phyloP scores from a whole-genome alignment of 2,329 filamentous ascomycete species.

The Paecilomyces sp. region DNA sequence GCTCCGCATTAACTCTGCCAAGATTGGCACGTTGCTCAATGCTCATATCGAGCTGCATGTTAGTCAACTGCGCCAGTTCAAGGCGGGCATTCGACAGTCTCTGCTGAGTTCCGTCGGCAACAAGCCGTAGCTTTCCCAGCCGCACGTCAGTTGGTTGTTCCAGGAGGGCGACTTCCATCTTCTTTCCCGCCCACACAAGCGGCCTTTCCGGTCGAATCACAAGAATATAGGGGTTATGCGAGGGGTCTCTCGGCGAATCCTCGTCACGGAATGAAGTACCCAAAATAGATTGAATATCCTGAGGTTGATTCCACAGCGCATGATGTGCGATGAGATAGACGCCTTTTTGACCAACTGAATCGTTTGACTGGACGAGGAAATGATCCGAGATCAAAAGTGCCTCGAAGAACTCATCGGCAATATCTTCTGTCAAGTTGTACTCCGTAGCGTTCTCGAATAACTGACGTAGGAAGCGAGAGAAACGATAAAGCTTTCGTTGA shows the following conservation, averaged over 20 bases:
- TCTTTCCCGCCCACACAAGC: conserved; percentile 74
- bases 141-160: conserved; percentile 81
- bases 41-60: conserved; percentile 77
- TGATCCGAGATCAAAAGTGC: conserved; percentile 75
- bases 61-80: conserved; percentile 69
- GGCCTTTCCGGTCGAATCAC: conserved; percentile 75
- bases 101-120: conserved; percentile 78
- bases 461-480: conserved; percentile 82
- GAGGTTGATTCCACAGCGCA: conserved; percentile 63
- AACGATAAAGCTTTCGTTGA: conserved; percentile 93
- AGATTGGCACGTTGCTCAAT: conserved; percentile 92
- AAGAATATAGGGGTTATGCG: conserved; percentile 70
- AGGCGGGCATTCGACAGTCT: conserved; percentile 71
- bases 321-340: conserved; percentile 82
- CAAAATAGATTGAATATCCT: conserved; percentile 79
- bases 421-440: conserved; percentile 70
- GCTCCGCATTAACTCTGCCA: conserved; percentile 79
- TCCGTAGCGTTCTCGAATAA: conserved; percentile 96
- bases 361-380: conserved; percentile 69
- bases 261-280: conserved; percentile 69
- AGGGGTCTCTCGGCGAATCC: conserved; percentile 62
- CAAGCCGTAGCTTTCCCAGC: conserved; percentile 74
- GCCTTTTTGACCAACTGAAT: conserved; percentile 63
- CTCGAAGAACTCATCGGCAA: conserved; percentile 70
- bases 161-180: conserved; percentile 62